Evolutionary conservation across 169 alveolate species (phyloP), one percentile per base, ranked within the genome.

Genomic region (Prorocentrum cordatum): DNA sequence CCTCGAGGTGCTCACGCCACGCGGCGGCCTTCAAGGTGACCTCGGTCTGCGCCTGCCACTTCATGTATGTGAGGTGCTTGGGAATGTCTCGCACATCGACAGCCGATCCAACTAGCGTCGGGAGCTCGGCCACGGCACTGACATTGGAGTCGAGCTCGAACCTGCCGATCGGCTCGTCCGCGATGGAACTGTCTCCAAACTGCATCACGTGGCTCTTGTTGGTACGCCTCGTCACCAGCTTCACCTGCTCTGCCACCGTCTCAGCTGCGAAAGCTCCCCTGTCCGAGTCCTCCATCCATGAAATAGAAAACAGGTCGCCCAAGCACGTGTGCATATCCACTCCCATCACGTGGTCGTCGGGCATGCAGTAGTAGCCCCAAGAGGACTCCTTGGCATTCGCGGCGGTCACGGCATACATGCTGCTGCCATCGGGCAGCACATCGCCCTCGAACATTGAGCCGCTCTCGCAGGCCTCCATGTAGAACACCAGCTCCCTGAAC

Each of bases 401-500:
- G 1, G 89, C 89, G 24, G 77, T 61, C 26, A 79, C 89, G 1
- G 77, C 89, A n/a, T n/a, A n/a, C n/a, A n/a, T n/a, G n/a, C n/a
- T n/a, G n/a, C n/a, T n/a, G n/a, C n/a, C n/a, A n/a, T n/a, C n/a
- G n/a, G n/a, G n/a, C 33, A 79, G 66, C 26, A 79, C 61, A 36
- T 75, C 54, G 47, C 89, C 77, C 9, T 36, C 54, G 77, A 79
- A 95, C 96, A 95, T 93, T 39, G 96, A 94, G 42, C 96, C 97
- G 45, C 95, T 91, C 71, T 94, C 94, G 84, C 97, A 94, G 20
- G 96, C 95, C 66, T 71, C 97, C 72, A 95, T 72, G 85, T 95
- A 95, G 83, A 93, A 89, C 5, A 93, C 95, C 86, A 95, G 38
- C 91, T 93, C 79, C n/a, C 89, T 93, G 79, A 93, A 95, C 94